Evolutionary conservation across 129 eudicot species (phyloP).

Genomic region (Lactuca sativa): DNA sequence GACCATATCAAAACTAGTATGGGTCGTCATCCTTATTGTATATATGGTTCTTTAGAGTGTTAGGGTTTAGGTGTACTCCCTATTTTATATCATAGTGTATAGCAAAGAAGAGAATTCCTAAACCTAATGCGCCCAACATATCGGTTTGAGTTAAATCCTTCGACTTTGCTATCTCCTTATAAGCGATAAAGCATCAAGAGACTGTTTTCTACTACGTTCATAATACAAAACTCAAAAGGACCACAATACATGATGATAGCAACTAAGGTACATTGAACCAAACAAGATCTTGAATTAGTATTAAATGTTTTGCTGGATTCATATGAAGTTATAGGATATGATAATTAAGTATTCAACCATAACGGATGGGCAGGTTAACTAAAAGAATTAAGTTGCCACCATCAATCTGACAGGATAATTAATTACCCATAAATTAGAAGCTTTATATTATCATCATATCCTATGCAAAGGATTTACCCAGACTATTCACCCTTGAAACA

Average conservation of each 20-base stretch:
- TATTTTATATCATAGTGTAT: too few relatives aligned
- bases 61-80: too few relatives aligned
- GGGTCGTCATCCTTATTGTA: too few relatives aligned
- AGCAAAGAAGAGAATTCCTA: too few relatives aligned
- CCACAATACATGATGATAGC: constrained; percentile 10
- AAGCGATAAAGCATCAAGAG: neutral
- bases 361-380: too few relatives aligned
- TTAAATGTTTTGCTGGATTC: neutral
- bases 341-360: constrained; percentile 19
- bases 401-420: too few relatives aligned
- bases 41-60: too few relatives aligned
- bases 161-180: too few relatives aligned
- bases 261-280: constrained; percentile 9
- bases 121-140: too few relatives aligned
- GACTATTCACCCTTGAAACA: neutral
- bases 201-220: neutral
- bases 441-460: neutral
- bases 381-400: too few relatives aligned
- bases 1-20: too few relatives aligned
- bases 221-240: neutral
- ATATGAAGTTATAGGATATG: neutral
- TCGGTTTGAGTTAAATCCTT: too few relatives aligned
- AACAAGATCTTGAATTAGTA: constrained; percentile 3
- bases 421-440: neutral
- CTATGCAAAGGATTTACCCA: constrained; percentile 8